Evolutionary conservation across 2,329 filamentous ascomycete genomes (phyloP).

Genomic region (Didymella glomerata): DNA sequence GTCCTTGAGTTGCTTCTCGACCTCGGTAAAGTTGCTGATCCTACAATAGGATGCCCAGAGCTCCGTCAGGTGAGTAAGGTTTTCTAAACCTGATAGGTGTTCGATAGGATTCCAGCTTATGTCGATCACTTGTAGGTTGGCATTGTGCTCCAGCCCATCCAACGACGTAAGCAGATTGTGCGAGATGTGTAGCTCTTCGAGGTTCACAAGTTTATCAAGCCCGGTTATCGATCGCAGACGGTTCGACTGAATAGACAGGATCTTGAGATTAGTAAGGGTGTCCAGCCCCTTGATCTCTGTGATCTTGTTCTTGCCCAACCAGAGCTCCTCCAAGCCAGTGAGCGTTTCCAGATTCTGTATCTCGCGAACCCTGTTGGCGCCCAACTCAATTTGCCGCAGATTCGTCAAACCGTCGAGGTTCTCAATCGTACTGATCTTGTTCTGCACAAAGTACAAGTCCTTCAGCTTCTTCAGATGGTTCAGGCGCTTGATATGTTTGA

Average conservation of each 20-base stretch:
- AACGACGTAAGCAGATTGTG: constrained; percentile 89
- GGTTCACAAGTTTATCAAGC: constrained; percentile 73
- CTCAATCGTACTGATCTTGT: constrained; percentile 90
- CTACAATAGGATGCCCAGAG: constrained; percentile 94
- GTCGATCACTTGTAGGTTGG: constrained; percentile 76
- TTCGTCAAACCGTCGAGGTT: constrained; percentile 77
- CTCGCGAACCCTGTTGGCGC: constrained; percentile 88
- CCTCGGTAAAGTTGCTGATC: constrained; percentile 79
- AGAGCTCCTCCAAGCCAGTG: constrained; percentile 82
- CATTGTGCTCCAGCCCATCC: constrained; percentile 66
- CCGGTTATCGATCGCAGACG: constrained; percentile 81
- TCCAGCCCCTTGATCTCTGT: constrained; percentile 78
- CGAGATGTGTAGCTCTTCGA: constrained; percentile 95
- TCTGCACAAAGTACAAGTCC: constrained; percentile 92
- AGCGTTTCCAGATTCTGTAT: constrained; percentile 85
- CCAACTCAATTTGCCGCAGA: constrained; percentile 85
- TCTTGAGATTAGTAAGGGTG: constrained; percentile 79
- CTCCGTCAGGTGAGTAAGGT: constrained; percentile 79
- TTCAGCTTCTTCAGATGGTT: constrained; percentile 77
- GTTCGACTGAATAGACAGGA: constrained; percentile 95
- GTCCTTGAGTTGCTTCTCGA: constrained; percentile 78
- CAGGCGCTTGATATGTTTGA: constrained; percentile 96
- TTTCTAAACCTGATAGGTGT: constrained; percentile 75
- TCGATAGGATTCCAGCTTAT: constrained; percentile 87
- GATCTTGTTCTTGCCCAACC: constrained; percentile 98